Conservation (phyloP, 2,329 filamentous ascomycete species). For the Amesomyces nigricolor region DNA sequence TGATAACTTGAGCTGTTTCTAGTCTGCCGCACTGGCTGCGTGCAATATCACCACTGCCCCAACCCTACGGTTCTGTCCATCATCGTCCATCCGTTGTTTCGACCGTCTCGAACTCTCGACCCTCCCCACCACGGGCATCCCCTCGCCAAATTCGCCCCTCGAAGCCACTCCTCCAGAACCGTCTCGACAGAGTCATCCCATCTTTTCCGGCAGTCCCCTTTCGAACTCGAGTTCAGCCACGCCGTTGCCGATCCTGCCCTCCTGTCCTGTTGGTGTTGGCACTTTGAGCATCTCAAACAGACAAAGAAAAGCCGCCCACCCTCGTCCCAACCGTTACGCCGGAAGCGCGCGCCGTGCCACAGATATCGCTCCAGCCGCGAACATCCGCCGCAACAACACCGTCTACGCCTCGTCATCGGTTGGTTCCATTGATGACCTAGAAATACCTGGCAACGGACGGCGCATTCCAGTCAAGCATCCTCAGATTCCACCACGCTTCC, state of each 20-base stretch:
- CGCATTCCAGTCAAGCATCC: neutral
- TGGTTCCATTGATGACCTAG: neutral
- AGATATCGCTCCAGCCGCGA: conserved; percentile 5
- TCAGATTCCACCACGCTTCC: neutral
- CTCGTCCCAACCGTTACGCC: neutral
- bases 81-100: too few relatives aligned
- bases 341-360: neutral
- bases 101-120: neutral
- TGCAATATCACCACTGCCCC: neutral
- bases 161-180: too few relatives aligned
- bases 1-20: neutral
- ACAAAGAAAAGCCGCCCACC: neutral
- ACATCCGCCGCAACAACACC: neutral
- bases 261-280: neutral
- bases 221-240: neutral
- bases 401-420: neutral
- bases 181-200: too few relatives aligned
- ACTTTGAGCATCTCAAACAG: neutral
- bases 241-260: neutral
- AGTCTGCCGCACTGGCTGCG: neutral
- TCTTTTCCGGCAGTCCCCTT: too few relatives aligned
- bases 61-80: neutral
- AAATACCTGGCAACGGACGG: neutral
- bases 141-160: neutral
- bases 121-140: neutral